Percentiles rank a stretch among this genome's conserved stretches.
phyloP scores from a whole-genome alignment of 306 rosid species.

The Vachellia pachyceras region DNA sequence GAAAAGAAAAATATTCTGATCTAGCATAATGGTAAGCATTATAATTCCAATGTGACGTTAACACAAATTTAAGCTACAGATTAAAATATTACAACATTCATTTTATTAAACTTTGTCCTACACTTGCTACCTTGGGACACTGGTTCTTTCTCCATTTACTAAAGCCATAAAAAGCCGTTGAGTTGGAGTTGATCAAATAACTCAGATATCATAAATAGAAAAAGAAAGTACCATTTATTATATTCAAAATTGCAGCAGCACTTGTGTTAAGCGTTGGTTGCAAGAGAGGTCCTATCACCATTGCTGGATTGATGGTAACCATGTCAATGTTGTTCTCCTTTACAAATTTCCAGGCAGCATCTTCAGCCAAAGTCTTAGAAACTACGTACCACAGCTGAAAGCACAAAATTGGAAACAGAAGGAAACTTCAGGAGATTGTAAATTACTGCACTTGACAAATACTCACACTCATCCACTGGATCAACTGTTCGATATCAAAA shows the following conservation, averaged over 20 bases:
- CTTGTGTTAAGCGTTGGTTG: constrained; percentile 75
- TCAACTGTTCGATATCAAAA: background rate
- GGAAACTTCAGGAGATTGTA: background rate
- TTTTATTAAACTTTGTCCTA: background rate
- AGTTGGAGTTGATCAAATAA: background rate
- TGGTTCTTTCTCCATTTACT: background rate
- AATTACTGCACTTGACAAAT: background rate
- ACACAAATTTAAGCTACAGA: background rate
- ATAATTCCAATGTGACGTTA: background rate
- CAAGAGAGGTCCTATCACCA: constrained; percentile 73
- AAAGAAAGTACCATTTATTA: constrained; percentile 59
- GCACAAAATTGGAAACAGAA: background rate
- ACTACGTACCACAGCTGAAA: constrained; percentile 66
- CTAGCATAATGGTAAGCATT: background rate
- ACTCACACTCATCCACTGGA: background rate
- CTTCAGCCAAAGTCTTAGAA: constrained; percentile 79
- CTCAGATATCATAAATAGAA: too few relatives aligned
- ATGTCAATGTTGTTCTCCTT: constrained; percentile 66
- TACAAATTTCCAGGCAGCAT: constrained; percentile 69
- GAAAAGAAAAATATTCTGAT: background rate
- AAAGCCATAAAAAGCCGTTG: background rate
- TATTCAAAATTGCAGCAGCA: constrained; percentile 51
- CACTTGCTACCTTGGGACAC: background rate
- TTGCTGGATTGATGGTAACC: constrained; percentile 67
- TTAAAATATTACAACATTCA: background rate